Evolutionary conservation across 2,329 filamentous ascomycete genomes (phyloP), one percentile per base, ranked within the genome.

Genomic region (Venturia oleaginea): DNA sequence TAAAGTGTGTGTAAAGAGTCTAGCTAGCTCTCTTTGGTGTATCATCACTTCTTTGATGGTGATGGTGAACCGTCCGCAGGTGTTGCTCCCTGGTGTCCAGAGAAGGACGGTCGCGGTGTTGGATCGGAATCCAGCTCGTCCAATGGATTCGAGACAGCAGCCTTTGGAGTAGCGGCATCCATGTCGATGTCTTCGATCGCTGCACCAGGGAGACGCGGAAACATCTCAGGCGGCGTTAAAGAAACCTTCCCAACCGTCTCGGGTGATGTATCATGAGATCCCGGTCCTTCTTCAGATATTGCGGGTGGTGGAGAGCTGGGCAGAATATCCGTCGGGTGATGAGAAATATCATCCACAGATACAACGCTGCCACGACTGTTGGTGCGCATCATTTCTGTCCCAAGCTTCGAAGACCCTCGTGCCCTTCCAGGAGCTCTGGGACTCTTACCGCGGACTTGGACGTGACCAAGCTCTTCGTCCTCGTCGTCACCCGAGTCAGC

Each of bases 361-460:
- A 82, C 77, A 48, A 81, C 84, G 71, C 92, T 96, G 60, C 95
- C 93, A 70, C 93, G 89, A 72, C 91, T 96, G 74, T 96, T 96
- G 24, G 93, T 95, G 59, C 93, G 86, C 91, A 97, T 93, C 93
- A 97, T 97, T 75, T 97, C 93, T 61, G 92, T 94, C 1, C 92
- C 92, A 1, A 97, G 83, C 75, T 96, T 97, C 0, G 92, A 96
- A 63, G 75, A 75, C 2, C 77, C 76, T 62, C 78, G 78, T 17
- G 76, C 72, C n/a, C 76, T 72, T 19, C 76, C 71, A n/a, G 15
- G 27, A 66, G 75, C 76, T 79, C 70, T 81, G 68, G 78, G 78
- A 74, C 75, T 88, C 76, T 77, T 79, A 66, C 75, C 76, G 67
- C 78, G 80, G 66, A 76, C 75, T 70, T 78, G 79, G 19, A 77